Conservation (phyloP, 1,284 basidiomycete species). For the Puccinia triticina region DNA sequence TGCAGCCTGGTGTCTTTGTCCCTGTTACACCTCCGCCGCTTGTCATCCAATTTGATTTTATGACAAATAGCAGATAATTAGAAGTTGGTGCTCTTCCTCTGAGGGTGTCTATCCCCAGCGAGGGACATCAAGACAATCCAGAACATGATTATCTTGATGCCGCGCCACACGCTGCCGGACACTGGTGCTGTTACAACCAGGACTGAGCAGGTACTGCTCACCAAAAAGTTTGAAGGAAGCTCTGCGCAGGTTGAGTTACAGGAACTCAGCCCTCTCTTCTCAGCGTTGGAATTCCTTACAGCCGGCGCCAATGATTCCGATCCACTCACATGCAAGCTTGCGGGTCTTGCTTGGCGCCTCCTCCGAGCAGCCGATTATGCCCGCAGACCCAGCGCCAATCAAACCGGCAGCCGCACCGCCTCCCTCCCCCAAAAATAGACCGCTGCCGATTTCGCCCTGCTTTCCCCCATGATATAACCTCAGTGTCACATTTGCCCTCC, state of each 20-base stretch:
- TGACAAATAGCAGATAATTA: neutral
- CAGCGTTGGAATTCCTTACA: neutral
- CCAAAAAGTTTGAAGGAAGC: neutral
- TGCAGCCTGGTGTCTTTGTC: neutral
- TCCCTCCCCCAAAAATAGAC: constrained; percentile 26
- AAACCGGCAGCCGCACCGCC: neutral
- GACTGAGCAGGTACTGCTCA: neutral
- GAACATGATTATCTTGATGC: constrained; percentile 7
- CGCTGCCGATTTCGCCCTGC: constrained; percentile 14
- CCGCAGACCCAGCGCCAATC: neutral
- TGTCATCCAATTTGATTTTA: constrained; percentile 7
- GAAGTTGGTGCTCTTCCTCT: neutral
- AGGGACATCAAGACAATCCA: constrained; percentile 35
- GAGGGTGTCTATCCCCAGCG: constrained; percentile 11
- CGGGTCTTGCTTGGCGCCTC: neutral
- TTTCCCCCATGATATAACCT: neutral
- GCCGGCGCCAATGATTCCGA: neutral
- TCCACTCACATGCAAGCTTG: neutral
- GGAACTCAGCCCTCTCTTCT: neutral
- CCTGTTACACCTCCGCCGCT: neutral
- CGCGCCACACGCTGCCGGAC: neutral
- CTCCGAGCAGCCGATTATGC: neutral
- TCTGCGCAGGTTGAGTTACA: neutral
- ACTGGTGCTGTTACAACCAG: neutral
- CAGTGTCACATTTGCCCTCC: neutral